Evolutionary conservation across 495 filamentous ascomycete species (phyloP), one percentile per base, ranked within the genome.

Genomic region (Penicillium dipodomyicola): DNA sequence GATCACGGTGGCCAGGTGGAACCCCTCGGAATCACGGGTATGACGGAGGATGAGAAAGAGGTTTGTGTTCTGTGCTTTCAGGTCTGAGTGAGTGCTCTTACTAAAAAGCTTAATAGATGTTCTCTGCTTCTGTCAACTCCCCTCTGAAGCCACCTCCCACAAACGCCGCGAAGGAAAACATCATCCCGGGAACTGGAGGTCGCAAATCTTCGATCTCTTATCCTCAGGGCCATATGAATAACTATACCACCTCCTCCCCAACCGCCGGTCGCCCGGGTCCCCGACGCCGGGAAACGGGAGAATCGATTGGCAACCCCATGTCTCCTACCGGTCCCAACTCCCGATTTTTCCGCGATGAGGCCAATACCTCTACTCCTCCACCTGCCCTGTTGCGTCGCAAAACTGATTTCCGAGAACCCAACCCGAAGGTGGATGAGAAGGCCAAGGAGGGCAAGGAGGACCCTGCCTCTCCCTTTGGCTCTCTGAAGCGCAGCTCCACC

Each of bases 71-170:
- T 35, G 58, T 77, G 57, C 52, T 65, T 44, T 59, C 48, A 19
- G 52, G 29, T 46, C 15, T 44, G 53, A 14, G 44, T 52, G 45
- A 49, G 40, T 30, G 54, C 22, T 55, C 27, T 42, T 63, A 20
- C 54, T 65, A 45, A 62, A 73, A 47, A 20, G 14, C 40, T 48
- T 48, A 51, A 29, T 61, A 91, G 84, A 74, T 88, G 49, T 96
- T 97, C 72, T 73, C 86, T 30, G 80, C 81, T 41, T 92, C 93
- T 46, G 90, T 98, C 62, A 98, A 97, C 68, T 97, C 94, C 14
- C 86, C 91, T 22, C 75, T 97, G 42, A 97, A 97, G 72, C 88
- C 89, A 14, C 91, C 89, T 7, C 83, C 83, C 41, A 88, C 87
- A 61, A 84, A 79, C 55, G 69, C 77, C 46, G 83, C 80, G 59